phyloP scores from a whole-genome alignment of 495 filamentous ascomycete species.

The Hypoxylon subgilvum region DNA sequence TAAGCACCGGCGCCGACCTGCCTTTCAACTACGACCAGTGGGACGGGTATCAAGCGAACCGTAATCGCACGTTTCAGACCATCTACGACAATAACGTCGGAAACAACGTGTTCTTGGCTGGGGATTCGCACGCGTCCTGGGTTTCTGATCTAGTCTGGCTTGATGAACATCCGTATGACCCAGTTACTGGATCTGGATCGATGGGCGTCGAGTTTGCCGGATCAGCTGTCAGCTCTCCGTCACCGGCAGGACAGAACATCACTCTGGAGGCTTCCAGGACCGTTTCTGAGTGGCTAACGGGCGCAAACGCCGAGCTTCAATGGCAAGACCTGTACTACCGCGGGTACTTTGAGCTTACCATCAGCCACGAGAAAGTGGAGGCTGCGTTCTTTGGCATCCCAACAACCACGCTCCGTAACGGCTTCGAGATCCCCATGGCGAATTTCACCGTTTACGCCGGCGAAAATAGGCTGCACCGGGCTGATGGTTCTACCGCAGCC shows the following conservation, averaged over 20 bases:
- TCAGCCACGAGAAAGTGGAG: conserved; percentile 55
- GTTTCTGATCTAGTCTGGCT: conserved; percentile 67
- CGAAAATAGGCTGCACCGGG: conserved; percentile 57
- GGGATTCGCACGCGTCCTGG: conserved; percentile 67
- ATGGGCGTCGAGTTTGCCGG: conserved; percentile 70
- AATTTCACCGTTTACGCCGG: conserved; percentile 65
- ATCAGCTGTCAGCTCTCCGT: conserved; percentile 60
- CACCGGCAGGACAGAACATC: conserved; percentile 59
- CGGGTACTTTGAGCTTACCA: conserved; percentile 62
- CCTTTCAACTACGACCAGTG: conserved; percentile 67
- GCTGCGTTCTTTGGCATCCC: conserved; percentile 64
- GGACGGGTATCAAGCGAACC: conserved; percentile 66
- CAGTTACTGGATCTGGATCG: conserved; percentile 57
- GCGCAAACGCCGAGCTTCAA: conserved; percentile 62
- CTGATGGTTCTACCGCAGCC: conserved; percentile 53
- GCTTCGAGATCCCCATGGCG: conserved; percentile 63
- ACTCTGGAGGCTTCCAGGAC: conserved; percentile 51
- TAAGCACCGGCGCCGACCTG: conserved; percentile 50
- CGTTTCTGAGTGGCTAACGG: conserved; percentile 50
- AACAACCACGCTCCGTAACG: conserved; percentile 47
- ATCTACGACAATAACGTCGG: conserved; percentile 63
- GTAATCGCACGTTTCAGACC: conserved; percentile 64
- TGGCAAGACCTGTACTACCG: conserved; percentile 71
- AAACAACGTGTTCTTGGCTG: conserved; percentile 67
- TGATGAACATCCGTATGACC: conserved; percentile 60